Percentiles rank a stretch among this genome's conserved stretches.
These are phyloP conservation scores for Suillus ampliporus DNA, from an alignment of 768 basidiomycete species.

Conservation along the genomic window DNA sequence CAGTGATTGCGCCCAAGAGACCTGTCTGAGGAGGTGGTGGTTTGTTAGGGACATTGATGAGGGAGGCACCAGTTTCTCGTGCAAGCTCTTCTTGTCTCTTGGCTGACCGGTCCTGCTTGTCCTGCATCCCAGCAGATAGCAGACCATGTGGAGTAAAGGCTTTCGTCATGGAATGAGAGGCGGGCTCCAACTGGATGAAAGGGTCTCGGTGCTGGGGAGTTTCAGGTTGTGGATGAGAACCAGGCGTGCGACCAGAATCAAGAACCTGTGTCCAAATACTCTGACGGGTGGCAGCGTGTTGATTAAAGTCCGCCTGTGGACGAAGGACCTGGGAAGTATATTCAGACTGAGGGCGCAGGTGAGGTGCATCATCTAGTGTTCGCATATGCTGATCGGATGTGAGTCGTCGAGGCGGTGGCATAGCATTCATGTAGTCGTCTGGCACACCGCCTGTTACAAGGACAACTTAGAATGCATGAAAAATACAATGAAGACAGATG, in stretches of 20 bases:
- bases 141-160: conserved; percentile 95
- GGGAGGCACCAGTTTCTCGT: conserved; percentile 86
- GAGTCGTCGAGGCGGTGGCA: conserved; percentile 51
- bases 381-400: conserved; percentile 61
- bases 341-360: conserved; percentile 55
- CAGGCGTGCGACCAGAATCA: conserved; percentile 64
- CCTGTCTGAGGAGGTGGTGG: conserved; percentile 96
- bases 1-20: conserved; percentile 93
- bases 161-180: conserved; percentile 81
- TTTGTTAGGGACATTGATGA: conserved; percentile 95
- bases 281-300: conserved; percentile 62
- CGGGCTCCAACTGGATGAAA: conserved; percentile 77
- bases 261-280: conserved; percentile 90
- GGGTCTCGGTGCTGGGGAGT: conserved; percentile 50
- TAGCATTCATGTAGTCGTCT: conserved; percentile 46
- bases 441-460: conserved; percentile 43
- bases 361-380: conserved; percentile 62
- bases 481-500: conserved; percentile 6
- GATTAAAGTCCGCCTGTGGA: conserved; percentile 59
- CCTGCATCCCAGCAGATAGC: conserved; percentile 92
- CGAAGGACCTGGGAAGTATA: conserved; percentile 61
- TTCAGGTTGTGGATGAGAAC: conserved; percentile 44
- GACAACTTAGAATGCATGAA: conserved; percentile 13
- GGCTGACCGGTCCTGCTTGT: conserved; percentile 94
- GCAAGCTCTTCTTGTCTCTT: conserved; percentile 95